phyloP scores from a whole-genome alignment of 371 early-diverging fungal genomes.

The Saksenaea oblongispora region DNA sequence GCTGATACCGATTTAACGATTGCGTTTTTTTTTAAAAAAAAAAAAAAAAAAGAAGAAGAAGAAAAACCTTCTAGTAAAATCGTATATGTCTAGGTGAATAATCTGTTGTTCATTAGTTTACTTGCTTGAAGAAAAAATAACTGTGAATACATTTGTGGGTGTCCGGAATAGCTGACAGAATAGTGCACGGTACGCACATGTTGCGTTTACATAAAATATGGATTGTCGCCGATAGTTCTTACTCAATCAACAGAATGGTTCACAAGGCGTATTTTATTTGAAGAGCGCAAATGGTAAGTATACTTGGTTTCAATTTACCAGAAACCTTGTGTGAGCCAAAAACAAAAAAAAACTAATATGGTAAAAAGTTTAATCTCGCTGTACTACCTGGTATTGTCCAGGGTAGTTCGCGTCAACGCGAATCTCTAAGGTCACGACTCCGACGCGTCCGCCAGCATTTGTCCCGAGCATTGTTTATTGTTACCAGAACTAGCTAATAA shows the following conservation, averaged over 20 bases:
- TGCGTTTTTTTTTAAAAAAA: too few relatives aligned
- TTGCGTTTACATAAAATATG: not conserved
- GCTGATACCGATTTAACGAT: too few relatives aligned
- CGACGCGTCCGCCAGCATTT: not conserved
- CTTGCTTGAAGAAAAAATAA: not conserved
- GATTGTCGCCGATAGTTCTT: not conserved
- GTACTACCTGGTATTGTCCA: not conserved
- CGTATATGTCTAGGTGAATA: too few relatives aligned
- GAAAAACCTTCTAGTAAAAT: too few relatives aligned
- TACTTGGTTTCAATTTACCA: not conserved
- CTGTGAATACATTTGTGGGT: not conserved
- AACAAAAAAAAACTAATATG: not conserved
- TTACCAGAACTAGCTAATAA: not conserved
- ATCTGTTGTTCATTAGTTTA: not conserved
- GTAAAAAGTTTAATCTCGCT: not conserved
- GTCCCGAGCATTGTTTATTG: not conserved
- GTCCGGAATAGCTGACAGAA: not conserved
- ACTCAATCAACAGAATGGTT: not conserved
- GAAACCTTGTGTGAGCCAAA: not conserved
- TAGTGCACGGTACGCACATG: constrained; percentile 2
- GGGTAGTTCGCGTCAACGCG: not conserved
- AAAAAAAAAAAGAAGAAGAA: too few relatives aligned
- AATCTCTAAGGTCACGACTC: not conserved
- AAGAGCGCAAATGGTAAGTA: not conserved
- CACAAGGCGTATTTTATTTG: not conserved